Base-by-base conservation (phyloP, 2,329 filamentous ascomycete species). In the Pseudogymnoascus sp. region DNA sequence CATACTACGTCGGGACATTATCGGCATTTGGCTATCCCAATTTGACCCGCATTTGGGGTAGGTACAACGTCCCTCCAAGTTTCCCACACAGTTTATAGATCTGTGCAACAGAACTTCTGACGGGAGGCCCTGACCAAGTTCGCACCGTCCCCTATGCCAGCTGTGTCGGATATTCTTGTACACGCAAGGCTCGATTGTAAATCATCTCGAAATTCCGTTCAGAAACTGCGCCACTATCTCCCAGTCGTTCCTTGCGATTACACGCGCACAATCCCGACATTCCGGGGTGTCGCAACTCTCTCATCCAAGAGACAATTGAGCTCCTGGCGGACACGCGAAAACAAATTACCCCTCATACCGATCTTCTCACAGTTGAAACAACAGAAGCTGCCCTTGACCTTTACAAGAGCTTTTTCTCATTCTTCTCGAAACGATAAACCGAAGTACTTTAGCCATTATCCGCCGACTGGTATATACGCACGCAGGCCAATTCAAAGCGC, bases 51-150 rank as follows among this genome's bases (percentile, higher is more conserved):
- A 14, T 56, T 56, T 36, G 28, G 50, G 50, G 12, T 5, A 18
- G 50, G 28, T 56, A 56, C 50, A 56, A 16, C 28, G 16, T 34
- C 28, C n/a, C 10, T 56, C 28, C 50, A 36, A 34, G 46, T 16
- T 56, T 16, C 28, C 50, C 18, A 5, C 50, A 10, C 50, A 10
- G 28, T 36, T 56, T 34, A 16, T 21, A 36, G 50, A 36, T 5
- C 28, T 56, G 50, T 56, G 16, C 50, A 36, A 34, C 50, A 56
- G 50, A 56, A 56, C 50, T 34, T 56, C 50, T 34, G n/a, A 56
- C 50, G 28, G 50, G 28, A 56, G n/a, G 11, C 50, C 50, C 50
- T 36, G 28, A 56, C 7, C 28, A 34, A 56, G 28, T 18, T 56
- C 28, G 28, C 50, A 56, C 28, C 10, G 28, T 56, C 50, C 50